These are phyloP conservation scores for Chytriomyces confervae DNA, from an alignment of 192 early-diverging fungal species.

Conservation along the genomic window DNA sequence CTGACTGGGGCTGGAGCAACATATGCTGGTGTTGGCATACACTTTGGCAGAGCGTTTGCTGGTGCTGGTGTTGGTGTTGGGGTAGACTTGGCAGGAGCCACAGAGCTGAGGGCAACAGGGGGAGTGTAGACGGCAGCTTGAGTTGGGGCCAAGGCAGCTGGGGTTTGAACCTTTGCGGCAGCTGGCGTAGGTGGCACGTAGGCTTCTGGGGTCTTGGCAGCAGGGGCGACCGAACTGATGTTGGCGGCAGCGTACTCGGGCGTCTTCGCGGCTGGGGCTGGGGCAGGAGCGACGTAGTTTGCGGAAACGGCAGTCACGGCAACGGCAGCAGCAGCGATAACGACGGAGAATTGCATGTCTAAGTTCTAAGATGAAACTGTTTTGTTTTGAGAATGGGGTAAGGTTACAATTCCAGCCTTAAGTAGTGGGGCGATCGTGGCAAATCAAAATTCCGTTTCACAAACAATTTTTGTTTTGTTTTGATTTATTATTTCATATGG, in stretches of 20 bases:
- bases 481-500: too few species aligned
- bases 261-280: neutral
- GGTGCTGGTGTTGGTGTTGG: neutral
- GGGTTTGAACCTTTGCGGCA: neutral
- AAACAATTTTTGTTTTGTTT: too few species aligned
- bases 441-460: too few species aligned
- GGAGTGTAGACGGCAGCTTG: neutral
- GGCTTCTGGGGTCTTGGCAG: neutral
- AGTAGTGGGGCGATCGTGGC: neutral
- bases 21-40: too few species aligned
- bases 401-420: neutral
- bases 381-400: neutral
- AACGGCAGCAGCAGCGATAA: neutral
- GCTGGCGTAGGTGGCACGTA: conserved; percentile 3
- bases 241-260: neutral
- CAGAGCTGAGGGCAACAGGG: neutral
- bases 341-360: too few species aligned
- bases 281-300: neutral
- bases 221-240: neutral
- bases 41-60: too few species aligned
- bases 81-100: neutral
- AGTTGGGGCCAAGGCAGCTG: neutral
- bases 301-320: neutral
- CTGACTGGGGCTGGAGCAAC: too few species aligned
- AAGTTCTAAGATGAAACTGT: too few species aligned